Evolutionary conservation across 1,139 yeast genomes (phyloP), one percentile per base, ranked within the genome.

Genomic region (Suhomyces bokatorum): DNA sequence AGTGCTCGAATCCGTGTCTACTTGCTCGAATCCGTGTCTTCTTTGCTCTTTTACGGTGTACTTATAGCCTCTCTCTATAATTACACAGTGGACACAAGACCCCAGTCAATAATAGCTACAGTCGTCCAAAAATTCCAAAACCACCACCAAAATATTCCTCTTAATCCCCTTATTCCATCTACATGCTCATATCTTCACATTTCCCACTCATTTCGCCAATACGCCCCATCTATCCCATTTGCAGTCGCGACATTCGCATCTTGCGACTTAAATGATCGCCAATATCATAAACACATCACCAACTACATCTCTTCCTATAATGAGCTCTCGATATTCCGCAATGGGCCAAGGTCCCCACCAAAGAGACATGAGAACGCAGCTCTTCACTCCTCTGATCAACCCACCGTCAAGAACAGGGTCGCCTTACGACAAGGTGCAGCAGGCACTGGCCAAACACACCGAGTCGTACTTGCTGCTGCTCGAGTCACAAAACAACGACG

Each of bases 401-500:
- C 59, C 70, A 2, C 72, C 73, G 11, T 60, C 66, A 31, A 60
- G 83, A 47, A 68, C 76, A 10, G 55, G 66, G 10, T 71, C 77
- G n/a, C 87, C 87, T 2, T 82, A 81, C 56, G 81, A 78, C 28
- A 64, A 69, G 26, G 49, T 60, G 37, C 55, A 66, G 31, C n/a
- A 59, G 48, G 50, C 53, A 6, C 55, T 64, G 31, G 75, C 77
- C 35, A 72, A 73, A 49, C 80, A 78, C 51, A 70, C 72, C 54
- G 78, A 78, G 50, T 78, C 87, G 43, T 75, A 81, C 47, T 75
- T 83, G 57, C 72, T 85, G 70, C 81, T 89, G 38, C 68, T 90
- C 42, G 98, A 91, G 60, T 78, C 90, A 12, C 97, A 91, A 60
- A 85, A 85, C 56, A 88, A 88, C 51, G 90, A 85, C 34, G 90